phyloP scores from a whole-genome alignment of 441 rosid genomes.

The Populus tomentosa region DNA sequence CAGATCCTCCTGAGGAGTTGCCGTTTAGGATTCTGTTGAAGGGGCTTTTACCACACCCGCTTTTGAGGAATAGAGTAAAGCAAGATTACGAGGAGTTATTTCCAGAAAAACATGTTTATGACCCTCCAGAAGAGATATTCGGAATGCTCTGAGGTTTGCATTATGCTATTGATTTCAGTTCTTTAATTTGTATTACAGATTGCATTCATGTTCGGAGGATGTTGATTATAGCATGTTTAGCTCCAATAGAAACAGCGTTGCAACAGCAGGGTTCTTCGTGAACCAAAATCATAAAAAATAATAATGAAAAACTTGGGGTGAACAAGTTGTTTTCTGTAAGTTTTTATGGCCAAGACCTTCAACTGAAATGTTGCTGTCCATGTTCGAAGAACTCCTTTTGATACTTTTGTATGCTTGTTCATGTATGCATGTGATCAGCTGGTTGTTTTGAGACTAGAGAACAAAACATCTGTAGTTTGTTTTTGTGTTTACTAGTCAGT shows the following conservation, averaged over 20 bases:
- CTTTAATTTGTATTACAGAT: not conserved
- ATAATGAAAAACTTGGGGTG: not conserved
- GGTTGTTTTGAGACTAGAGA: not conserved
- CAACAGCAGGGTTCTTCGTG: not conserved
- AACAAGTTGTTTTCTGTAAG: not conserved
- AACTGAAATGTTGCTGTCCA: not conserved
- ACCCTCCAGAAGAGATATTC: slow-evolving; percentile 95
- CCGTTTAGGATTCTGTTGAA: slow-evolving; percentile 87
- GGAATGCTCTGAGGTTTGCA: slow-evolving; percentile 53
- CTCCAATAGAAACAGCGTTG: not conserved
- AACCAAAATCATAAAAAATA: not conserved
- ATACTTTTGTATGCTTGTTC: not conserved
- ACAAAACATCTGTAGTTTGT: not conserved
- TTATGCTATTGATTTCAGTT: not conserved
- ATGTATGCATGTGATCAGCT: not conserved
- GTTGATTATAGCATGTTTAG: not conserved
- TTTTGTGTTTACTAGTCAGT: not conserved
- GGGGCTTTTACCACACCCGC: slow-evolving; percentile 89
- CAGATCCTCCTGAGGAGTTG: slow-evolving; percentile 90
- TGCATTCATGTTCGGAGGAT: not conserved
- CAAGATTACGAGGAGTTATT: slow-evolving; percentile 92
- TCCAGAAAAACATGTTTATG: slow-evolving; percentile 88
- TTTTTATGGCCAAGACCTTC: not conserved
- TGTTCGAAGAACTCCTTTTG: not conserved
- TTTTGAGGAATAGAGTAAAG: slow-evolving; percentile 87